Base-by-base conservation (phyloP, 169 alveolate species). In the Plasmodium berghei region DNA sequence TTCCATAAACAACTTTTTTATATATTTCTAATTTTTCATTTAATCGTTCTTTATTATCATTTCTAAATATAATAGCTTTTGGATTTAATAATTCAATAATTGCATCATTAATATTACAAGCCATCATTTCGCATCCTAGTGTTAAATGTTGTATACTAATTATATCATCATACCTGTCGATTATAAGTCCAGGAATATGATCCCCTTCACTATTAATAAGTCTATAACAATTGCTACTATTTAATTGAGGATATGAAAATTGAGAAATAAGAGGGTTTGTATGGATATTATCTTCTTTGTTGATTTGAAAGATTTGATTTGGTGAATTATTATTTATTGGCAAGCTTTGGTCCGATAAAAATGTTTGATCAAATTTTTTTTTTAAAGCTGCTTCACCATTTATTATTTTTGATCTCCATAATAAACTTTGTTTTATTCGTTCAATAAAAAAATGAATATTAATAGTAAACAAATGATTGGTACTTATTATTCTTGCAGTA, bases 141-240 rank as follows among this genome's bases (percentile, higher is more conserved):
- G 90, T 66, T 54, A 80, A 40, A 52, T 80, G 90, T 52, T 80
- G 90, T 54, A 80, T 34, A 9, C 45, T 6, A 45, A 80, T 42
- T 10, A 16, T 62, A 8, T 63, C 46, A 49, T 92, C 92, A 52
- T 71, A 92, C 0, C 87, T 49, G n/a, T 92, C 95, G 14, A 92
- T 80, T 18, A 92, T 66, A 10, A 87, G 46, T 1, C 95, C 95
- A 9, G 95, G 95, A 9, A 92, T 61, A 10, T 73, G 73, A 34
- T 92, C 95, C 1, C 91, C 87, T 26, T 92, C 95, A 18, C 92
- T 72, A 42, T 92, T 87, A 14, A 92, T 55, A 26, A 92, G 70
- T 48, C 95, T 71, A 54, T 90, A 90, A 26, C 73, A 80, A 45
- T 14, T n/a, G 2, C 55, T 45, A 48, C 40, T 54, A 42, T 56